Evolutionary conservation across 805 yeast genomes (phyloP).

Genomic region (Wickerhamomyces strasburgensis): DNA sequence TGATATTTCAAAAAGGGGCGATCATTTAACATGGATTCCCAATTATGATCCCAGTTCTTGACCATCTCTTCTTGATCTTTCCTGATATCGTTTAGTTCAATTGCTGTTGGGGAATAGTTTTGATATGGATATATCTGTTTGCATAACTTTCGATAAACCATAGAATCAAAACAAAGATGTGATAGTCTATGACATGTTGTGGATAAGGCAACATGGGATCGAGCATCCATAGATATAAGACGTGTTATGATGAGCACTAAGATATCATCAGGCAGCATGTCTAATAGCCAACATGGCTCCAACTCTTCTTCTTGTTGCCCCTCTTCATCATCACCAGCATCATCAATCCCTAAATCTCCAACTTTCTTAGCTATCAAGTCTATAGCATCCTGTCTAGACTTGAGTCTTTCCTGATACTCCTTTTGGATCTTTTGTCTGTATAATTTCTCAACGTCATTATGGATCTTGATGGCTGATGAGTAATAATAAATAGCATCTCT

Average conservation of each 20-base stretch:
- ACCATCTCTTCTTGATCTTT: conserved; percentile 33
- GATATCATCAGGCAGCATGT: conserved; percentile 53
- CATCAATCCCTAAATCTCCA: conserved; percentile 1
- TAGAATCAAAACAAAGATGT: conserved; percentile 49
- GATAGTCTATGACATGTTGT: conserved; percentile 55
- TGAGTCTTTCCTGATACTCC: conserved; percentile 27
- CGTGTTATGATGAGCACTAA: conserved; percentile 45
- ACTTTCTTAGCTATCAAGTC: not conserved
- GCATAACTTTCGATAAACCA: conserved; percentile 48
- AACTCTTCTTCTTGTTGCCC: conserved; percentile 11
- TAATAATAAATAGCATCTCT: conserved; percentile 77
- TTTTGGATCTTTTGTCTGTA: conserved; percentile 56
- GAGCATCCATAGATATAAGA: conserved; percentile 45
- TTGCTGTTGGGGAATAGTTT: conserved; percentile 41
- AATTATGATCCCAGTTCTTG: conserved; percentile 36
- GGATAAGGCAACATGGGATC: conserved; percentile 61
- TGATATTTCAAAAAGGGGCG: conserved; percentile 76
- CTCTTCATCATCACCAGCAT: conserved; percentile 19
- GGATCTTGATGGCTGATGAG: conserved; percentile 56
- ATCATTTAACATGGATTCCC: conserved; percentile 34
- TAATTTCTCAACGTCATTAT: conserved; percentile 56
- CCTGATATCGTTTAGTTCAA: conserved; percentile 32
- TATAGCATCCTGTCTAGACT: not conserved
- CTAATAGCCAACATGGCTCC: conserved; percentile 37
- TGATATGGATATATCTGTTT: conserved; percentile 50